Percentiles rank a stretch among this genome's conserved stretches.
Conservation (phyloP, 306 rosid species). For the Dryas octopetala region DNA sequence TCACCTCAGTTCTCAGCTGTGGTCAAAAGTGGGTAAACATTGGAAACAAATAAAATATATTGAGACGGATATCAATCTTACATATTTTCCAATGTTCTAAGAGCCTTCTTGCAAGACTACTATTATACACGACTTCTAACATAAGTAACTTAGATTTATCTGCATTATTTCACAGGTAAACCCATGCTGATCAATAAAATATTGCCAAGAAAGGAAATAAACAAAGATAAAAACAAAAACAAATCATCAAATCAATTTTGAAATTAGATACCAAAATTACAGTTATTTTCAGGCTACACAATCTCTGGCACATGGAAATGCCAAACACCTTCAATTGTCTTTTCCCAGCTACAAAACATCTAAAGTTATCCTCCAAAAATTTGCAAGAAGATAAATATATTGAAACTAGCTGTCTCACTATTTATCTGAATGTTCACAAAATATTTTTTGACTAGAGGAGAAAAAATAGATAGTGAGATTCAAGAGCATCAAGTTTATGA, state of each 20-base stretch:
- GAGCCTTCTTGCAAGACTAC: neutral
- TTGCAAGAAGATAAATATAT: neutral
- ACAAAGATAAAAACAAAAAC: neutral
- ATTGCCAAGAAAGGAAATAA: neutral
- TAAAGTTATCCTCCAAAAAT: neutral
- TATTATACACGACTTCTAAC: neutral
- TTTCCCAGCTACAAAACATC: neutral
- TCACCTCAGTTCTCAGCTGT: slow-evolving; percentile 97
- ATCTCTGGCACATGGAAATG: neutral
- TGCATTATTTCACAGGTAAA: neutral
- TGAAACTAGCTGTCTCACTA: neutral
- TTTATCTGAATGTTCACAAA: neutral
- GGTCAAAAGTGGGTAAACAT: slow-evolving; percentile 34
- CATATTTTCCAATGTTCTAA: neutral
- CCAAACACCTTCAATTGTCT: neutral
- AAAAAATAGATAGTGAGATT: neutral
- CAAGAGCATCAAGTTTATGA: slow-evolving; percentile 6
- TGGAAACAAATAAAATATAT: slow-evolving; percentile 20
- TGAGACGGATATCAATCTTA: neutral
- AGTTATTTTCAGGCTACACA: neutral
- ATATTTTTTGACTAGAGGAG: neutral
- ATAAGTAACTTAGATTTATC: neutral
- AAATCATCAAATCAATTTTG: neutral
- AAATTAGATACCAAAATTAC: neutral
- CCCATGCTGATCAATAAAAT: neutral